Conservation (phyloP, 768 basidiomycete genomes). For the Pholiota molesta region DNA sequence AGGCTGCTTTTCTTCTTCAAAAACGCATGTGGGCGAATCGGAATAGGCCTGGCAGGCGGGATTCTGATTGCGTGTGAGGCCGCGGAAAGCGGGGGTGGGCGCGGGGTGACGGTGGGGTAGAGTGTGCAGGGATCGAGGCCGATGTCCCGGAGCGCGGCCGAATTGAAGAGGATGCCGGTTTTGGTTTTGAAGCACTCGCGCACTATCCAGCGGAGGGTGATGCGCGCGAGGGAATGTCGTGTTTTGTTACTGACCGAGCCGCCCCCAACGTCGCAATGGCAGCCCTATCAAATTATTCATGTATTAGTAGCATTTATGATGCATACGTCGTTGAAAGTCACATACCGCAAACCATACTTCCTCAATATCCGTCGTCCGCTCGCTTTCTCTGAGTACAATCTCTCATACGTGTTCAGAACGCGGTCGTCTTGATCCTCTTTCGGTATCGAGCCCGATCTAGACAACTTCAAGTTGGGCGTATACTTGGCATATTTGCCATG, state of each 20-base stretch:
- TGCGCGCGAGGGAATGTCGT: constrained; percentile 51
- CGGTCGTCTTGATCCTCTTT: constrained; percentile 29
- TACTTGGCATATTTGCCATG: not conserved
- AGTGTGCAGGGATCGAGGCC: constrained; percentile 54
- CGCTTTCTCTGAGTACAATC: constrained; percentile 31
- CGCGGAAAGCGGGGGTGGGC: constrained; percentile 38
- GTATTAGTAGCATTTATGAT: too few species aligned
- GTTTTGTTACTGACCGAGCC: constrained; percentile 53
- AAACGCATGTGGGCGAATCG: constrained; percentile 22
- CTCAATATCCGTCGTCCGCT: constrained; percentile 42
- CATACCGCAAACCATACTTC: constrained; percentile 71
- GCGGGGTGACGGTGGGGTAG: constrained; percentile 40
- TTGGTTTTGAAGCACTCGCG: constrained; percentile 66
- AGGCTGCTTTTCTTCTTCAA: constrained; percentile 20
- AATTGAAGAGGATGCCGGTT: constrained; percentile 63
- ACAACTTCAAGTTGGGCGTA: not conserved
- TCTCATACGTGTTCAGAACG: constrained; percentile 32
- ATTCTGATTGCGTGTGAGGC: constrained; percentile 26
- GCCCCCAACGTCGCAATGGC: constrained; percentile 60
- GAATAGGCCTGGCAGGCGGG: constrained; percentile 27
- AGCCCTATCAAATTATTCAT: constrained; percentile 33
- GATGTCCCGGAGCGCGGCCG: constrained; percentile 44
- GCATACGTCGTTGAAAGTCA: constrained; percentile 1
- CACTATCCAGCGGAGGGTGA: constrained; percentile 72
- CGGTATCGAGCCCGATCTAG: not conserved